phyloP scores from a whole-genome alignment of 192 early-diverging fungal genomes.

The Backusella psychrophila region DNA sequence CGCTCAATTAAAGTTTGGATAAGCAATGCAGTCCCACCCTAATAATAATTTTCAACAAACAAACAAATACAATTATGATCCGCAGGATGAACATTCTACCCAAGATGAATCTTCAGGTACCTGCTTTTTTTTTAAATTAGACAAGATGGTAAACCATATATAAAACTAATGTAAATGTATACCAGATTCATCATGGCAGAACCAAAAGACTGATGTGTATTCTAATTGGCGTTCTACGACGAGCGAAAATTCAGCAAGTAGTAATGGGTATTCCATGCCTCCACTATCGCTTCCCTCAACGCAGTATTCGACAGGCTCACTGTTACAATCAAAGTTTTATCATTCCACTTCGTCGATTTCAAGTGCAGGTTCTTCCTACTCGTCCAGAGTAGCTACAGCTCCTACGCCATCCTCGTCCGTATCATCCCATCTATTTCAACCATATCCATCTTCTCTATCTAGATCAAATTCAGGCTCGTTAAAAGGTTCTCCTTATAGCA shows the following conservation, averaged over 20 bases:
- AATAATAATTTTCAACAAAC: neutral
- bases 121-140: no score
- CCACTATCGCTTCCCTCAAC: neutral
- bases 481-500: neutral
- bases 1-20: neutral
- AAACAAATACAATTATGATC: constrained; percentile 1
- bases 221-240: neutral
- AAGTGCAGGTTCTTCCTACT: neutral
- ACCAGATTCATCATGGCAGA: neutral
- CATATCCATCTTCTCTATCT: constrained; percentile 4
- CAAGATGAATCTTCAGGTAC: neutral
- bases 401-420: neutral
- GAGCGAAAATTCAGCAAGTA: neutral
- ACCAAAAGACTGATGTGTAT: neutral
- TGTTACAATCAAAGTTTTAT: neutral
- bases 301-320: neutral
- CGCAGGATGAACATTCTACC: neutral
- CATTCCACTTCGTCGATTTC: neutral
- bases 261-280: neutral
- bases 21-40: neutral
- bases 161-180: neutral
- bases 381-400: neutral
- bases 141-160: neutral
- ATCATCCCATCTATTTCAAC: neutral
- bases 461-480: neutral